These are phyloP conservation scores for Schrenkiella parvula DNA, from an alignment of 345 rosid species.

Conservation along the genomic window DNA sequence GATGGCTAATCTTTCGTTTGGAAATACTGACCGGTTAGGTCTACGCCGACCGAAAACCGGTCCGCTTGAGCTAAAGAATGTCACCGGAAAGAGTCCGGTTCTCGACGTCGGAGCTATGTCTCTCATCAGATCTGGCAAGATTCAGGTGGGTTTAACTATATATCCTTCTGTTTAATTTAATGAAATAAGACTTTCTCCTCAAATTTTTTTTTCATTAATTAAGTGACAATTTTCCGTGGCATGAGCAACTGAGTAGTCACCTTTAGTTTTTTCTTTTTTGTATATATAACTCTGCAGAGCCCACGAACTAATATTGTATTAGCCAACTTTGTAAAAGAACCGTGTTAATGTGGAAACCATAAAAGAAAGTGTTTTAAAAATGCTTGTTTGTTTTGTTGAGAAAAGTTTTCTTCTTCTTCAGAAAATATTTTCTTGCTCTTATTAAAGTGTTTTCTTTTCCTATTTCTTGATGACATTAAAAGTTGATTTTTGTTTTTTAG, in stretches of 20 bases:
- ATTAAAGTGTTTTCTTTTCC: background rate
- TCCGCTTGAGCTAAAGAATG: conserved; percentile 56
- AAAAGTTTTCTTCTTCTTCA: background rate
- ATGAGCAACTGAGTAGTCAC: background rate
- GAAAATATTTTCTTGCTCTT: background rate
- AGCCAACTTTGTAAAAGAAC: conserved; percentile 19
- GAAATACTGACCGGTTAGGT: conserved; percentile 51
- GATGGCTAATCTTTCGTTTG: conserved; percentile 41
- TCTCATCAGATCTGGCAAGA: conserved; percentile 53
- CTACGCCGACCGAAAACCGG: conserved; percentile 60
- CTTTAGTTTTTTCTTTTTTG: background rate
- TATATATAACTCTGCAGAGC: background rate
- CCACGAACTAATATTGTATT: background rate
- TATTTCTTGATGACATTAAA: background rate
- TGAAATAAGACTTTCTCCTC: background rate
- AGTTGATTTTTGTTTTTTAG: conserved; percentile 12
- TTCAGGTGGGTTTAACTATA: conserved; percentile 41
- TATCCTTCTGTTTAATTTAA: background rate
- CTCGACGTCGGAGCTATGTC: conserved; percentile 60
- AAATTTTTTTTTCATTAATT: background rate
- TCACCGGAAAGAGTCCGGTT: conserved; percentile 63
- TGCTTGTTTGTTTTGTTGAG: background rate
- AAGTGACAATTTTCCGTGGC: conserved; percentile 1
- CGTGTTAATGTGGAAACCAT: background rate
- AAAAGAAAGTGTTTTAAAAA: background rate